Percentiles rank a stretch among this genome's conserved stretches.
phyloP scores from a whole-genome alignment of 768 basidiomycete species.

The Mycena galericulata region DNA sequence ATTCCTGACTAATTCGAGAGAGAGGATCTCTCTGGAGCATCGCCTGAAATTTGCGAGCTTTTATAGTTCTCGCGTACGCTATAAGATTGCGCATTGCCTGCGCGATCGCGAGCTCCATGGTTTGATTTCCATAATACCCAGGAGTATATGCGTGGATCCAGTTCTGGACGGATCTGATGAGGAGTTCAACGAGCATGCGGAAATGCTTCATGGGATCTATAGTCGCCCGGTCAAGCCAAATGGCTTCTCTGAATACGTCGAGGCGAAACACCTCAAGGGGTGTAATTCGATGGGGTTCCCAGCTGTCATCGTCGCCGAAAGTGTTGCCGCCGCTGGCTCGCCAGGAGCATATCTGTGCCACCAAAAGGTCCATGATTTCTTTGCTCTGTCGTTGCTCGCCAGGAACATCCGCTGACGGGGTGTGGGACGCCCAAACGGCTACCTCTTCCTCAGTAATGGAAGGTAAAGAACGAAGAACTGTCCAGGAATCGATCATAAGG shows the following conservation, averaged over 20 bases:
- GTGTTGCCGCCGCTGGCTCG: not conserved
- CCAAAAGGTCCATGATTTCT: not conserved
- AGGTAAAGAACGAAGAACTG: not conserved
- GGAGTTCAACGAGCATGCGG: not conserved
- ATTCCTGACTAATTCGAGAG: not conserved
- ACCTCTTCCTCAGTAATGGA: not conserved
- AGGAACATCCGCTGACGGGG: not conserved
- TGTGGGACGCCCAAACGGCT: not conserved
- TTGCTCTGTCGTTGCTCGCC: not conserved
- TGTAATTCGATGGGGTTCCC: not conserved
- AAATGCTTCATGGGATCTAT: not conserved
- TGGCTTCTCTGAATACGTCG: not conserved
- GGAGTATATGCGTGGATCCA: constrained; percentile 8
- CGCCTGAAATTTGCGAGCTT: not conserved
- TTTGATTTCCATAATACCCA: not conserved
- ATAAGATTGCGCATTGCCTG: not conserved
- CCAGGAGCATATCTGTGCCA: constrained; percentile 1
- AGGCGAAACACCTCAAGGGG: not conserved
- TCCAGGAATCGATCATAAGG: not conserved
- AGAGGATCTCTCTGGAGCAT: not conserved
- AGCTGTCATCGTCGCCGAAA: not conserved
- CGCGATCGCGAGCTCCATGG: not conserved
- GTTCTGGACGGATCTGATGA: not conserved
- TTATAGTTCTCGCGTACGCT: not conserved
- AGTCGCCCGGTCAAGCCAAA: not conserved